Evolutionary conservation across 805 yeast genomes (phyloP), one percentile per base, ranked within the genome.

Genomic region (Schwanniomyces polymorphus): DNA sequence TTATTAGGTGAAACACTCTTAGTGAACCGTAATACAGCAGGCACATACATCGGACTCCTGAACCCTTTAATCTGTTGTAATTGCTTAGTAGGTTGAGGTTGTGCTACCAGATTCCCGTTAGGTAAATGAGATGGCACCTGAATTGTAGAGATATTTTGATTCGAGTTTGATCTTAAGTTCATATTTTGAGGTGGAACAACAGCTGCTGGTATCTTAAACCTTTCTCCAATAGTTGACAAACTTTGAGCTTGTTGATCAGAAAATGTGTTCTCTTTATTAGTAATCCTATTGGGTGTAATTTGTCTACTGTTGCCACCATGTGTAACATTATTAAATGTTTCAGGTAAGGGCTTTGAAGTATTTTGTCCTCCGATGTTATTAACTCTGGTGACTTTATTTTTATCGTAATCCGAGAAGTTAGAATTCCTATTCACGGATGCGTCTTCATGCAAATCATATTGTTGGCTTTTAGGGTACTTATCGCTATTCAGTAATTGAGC

Each of bases 11-110:
- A 17, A 10, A 37, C 29, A 21, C 26, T 27, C 7, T 25, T 27
- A 48, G 75, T 54, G 88, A 55, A 78, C 25, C 78, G 57, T 44
- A 91, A 72, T 9, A 91, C 98, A 0, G 97, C 97, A 0, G 98
- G 98, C 0, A 87, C 76, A 59, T 90, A 91, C 72, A 91, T 72
- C 8, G 97, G 97, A 58, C 88, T 86, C 63, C 90, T 81, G 52
- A 90, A 91, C 41, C 85, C 86, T 47, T 83, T 82, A 51, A 91
- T 82, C 58, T 90, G 95, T 61, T 84, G 86, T 18, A 85, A 63
- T 48, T 71, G 71, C 41, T 64, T 57, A 44, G 58, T 58, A 27
- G 64, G 50, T 29, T 61, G 46, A 26, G 43, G 49, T 16, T 41
- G 47, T n/a, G 23, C 42, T 8, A 40, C 31, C 17, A 26, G 49